Conservation (phyloP, 768 basidiomycete species). For the Serendipita sp. region DNA sequence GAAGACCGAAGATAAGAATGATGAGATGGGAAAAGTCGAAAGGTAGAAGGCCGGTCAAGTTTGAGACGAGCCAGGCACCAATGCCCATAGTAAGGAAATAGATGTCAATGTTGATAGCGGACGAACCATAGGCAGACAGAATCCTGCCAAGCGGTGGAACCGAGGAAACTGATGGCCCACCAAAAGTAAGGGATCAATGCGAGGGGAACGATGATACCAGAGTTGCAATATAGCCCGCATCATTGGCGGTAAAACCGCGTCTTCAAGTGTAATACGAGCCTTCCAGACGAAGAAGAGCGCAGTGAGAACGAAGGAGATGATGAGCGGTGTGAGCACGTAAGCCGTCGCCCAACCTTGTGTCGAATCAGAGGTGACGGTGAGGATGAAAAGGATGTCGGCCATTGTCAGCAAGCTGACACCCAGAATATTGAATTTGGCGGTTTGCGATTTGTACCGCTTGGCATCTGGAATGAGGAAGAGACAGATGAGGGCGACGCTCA, state of each 20-base stretch:
- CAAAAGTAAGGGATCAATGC: no score
- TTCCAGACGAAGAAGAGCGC: constrained; percentile 38
- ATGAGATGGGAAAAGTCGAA: constrained; percentile 16
- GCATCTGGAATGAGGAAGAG: constrained; percentile 22
- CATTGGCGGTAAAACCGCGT: constrained; percentile 17
- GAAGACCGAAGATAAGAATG: constrained; percentile 4
- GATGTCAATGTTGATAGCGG: constrained; percentile 9
- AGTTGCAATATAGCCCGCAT: constrained; percentile 19
- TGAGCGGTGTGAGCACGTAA: constrained; percentile 29
- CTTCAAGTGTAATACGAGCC: constrained; percentile 12
- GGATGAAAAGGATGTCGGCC: constrained; percentile 25
- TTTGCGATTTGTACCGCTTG: background rate
- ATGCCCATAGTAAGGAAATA: constrained; percentile 22
- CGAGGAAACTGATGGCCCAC: constrained; percentile 1
- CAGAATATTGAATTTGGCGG: background rate
- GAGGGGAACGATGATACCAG: constrained; percentile 13
- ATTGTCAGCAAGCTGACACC: constrained; percentile 14
- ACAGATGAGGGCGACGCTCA: constrained; percentile 21
- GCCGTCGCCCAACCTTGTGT: constrained; percentile 12
- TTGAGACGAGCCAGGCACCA: constrained; percentile 19
- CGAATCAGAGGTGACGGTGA: constrained; percentile 20
- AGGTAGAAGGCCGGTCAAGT: constrained; percentile 26
- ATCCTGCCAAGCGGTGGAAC: constrained; percentile 3
- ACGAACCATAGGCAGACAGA: constrained; percentile 19
- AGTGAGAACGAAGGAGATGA: constrained; percentile 27